Percentiles rank a stretch among this genome's conserved stretches.
Evolutionary conservation across 169 alveolate genomes (phyloP).

Genomic region (Cryptosporidium andersoni): DNA sequence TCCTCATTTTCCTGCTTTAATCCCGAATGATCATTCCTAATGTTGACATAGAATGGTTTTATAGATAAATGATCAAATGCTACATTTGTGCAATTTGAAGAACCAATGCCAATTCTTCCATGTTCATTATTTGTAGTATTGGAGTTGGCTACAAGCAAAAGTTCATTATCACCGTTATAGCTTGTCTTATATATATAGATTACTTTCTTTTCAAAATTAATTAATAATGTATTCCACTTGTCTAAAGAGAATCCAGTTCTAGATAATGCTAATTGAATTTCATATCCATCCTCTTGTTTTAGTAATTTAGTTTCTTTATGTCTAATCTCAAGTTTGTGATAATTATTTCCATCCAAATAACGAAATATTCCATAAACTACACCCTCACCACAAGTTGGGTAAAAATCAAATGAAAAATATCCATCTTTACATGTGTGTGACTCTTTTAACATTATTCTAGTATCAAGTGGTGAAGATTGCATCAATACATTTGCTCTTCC

Average conservation of each 20-base stretch:
- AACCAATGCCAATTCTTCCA: constrained; percentile 76
- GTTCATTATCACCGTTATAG: neutral
- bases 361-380: constrained; percentile 73
- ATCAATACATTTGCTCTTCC: constrained; percentile 55
- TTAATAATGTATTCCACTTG: constrained; percentile 72
- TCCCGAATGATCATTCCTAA: constrained; percentile 1
- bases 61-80: constrained; percentile 75
- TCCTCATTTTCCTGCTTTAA: neutral
- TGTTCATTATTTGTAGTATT: constrained; percentile 34
- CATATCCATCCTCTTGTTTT: constrained; percentile 7
- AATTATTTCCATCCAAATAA: constrained; percentile 52
- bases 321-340: constrained; percentile 54
- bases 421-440: constrained; percentile 73
- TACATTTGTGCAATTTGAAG: constrained; percentile 74
- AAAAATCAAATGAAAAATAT: constrained; percentile 73
- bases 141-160: constrained; percentile 2
- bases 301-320: constrained; percentile 23
- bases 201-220: constrained; percentile 72
- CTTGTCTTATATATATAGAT: constrained; percentile 52
- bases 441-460: constrained; percentile 46
- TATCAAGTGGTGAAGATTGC: constrained; percentile 8
- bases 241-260: constrained; percentile 15
- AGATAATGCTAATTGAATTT: constrained; percentile 12
- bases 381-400: constrained; percentile 75
- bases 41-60: constrained; percentile 55